phyloP scores from a whole-genome alignment of 106 monocot genomes.

The Phalaenopsis aphrodite region DNA sequence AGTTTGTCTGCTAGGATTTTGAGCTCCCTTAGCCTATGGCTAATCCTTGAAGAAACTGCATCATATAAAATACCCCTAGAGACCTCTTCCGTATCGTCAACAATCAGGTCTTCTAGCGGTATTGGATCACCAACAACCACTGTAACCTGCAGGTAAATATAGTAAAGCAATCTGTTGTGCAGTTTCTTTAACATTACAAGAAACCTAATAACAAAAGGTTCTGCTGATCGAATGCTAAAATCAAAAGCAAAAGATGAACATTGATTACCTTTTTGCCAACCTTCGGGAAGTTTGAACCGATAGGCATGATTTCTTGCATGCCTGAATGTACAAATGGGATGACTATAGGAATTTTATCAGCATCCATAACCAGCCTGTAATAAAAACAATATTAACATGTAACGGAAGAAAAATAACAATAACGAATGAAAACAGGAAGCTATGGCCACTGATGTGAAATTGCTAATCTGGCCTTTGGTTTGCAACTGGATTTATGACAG shows the following conservation, averaged over 20 bases:
- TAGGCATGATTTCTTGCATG: constrained; percentile 94
- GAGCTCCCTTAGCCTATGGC: constrained; percentile 43
- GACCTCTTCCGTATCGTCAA: constrained; percentile 23
- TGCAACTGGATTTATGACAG: no score
- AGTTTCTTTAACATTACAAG: no score
- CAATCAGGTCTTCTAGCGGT: constrained; percentile 51
- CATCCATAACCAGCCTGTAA: constrained; percentile 75
- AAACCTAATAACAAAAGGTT: no score
- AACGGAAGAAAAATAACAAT: background rate
- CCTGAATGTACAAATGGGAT: constrained; percentile 84
- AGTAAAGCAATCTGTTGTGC: no score
- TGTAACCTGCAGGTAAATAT: constrained; percentile 43
- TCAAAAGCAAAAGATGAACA: background rate
- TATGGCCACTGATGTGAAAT: no score
- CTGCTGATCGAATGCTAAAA: background rate
- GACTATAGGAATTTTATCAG: constrained; percentile 62
- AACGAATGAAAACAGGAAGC: background rate
- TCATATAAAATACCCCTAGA: constrained; percentile 66
- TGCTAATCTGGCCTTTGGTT: no score
- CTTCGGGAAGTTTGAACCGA: constrained; percentile 64
- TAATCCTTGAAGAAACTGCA: constrained; percentile 58
- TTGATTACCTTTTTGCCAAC: constrained; percentile 56
- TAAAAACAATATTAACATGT: background rate
- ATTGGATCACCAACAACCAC: constrained; percentile 85
- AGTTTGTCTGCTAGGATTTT: constrained; percentile 60